These are phyloP conservation scores for Phylloporus sp. DNA, from an alignment of 768 basidiomycete genomes.

Conservation along the genomic window DNA sequence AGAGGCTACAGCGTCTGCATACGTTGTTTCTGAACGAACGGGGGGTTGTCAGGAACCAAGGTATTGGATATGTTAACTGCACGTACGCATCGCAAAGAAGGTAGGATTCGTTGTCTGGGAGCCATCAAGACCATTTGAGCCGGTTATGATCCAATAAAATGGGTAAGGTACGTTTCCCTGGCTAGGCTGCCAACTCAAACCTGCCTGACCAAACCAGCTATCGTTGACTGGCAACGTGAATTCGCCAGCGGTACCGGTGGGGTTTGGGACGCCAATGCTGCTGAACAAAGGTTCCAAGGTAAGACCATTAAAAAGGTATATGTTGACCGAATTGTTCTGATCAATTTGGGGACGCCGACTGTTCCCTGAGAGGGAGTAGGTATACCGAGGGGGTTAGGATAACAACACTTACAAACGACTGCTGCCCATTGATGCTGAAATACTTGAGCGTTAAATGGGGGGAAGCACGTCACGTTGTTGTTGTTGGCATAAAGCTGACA, in stretches of 20 bases:
- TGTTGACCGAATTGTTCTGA: constrained; percentile 61
- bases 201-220: constrained; percentile 63
- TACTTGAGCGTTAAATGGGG: constrained; percentile 49
- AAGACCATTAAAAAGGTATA: constrained; percentile 77
- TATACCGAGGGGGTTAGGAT: constrained; percentile 6
- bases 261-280: constrained; percentile 44
- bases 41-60: constrained; percentile 8
- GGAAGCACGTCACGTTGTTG: constrained; percentile 74
- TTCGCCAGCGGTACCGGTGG: constrained; percentile 53
- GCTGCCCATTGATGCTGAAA: constrained; percentile 73
- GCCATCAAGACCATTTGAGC: constrained; percentile 45
- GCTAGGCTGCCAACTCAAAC: constrained; percentile 43
- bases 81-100: constrained; percentile 80
- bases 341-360: constrained; percentile 62
- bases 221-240: constrained; percentile 62
- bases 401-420: constrained; percentile 67
- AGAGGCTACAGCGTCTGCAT: constrained; percentile 60
- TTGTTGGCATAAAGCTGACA: constrained; percentile 65
- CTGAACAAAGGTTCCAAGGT: constrained; percentile 48
- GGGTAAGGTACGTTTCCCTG: constrained; percentile 53
- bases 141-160: constrained; percentile 78
- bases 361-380: constrained; percentile 55
- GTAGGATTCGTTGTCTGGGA: constrained; percentile 63
- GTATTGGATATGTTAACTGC: not conserved
- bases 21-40: constrained; percentile 60